A percentile compares a stretch with the other conserved stretches of the same genome.
Conservation (phyloP, 1,284 basidiomycete genomes). For the Trametes versicolor region DNA sequence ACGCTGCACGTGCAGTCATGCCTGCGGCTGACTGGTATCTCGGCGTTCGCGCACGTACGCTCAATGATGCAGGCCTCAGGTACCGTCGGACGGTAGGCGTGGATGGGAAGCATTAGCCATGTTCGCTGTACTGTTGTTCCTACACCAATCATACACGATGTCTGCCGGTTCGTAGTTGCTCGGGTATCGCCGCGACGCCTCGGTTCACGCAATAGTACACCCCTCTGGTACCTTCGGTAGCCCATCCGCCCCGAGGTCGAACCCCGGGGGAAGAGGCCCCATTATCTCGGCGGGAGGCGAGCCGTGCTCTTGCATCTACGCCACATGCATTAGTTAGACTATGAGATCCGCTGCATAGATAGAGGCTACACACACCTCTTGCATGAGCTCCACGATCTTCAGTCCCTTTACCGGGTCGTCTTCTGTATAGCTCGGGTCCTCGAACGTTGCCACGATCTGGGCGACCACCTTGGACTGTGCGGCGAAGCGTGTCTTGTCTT, state of each 20-base stretch:
- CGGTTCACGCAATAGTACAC: slow-evolving; percentile 53
- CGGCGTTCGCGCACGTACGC: too few relatives aligned
- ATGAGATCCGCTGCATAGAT: too few relatives aligned
- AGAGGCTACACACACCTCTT: slow-evolving; percentile 61
- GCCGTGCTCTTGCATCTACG: slow-evolving; percentile 86
- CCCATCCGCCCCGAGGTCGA: slow-evolving; percentile 67
- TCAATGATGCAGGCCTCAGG: neutral
- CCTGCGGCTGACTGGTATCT: neutral
- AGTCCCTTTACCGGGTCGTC: slow-evolving; percentile 62
- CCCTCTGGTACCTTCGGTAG: slow-evolving; percentile 62
- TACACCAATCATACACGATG: slow-evolving; percentile 10
- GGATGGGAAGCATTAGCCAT: slow-evolving; percentile 1
- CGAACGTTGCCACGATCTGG: slow-evolving; percentile 80
- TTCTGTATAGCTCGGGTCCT: slow-evolving; percentile 73
- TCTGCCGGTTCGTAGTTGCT: neutral
- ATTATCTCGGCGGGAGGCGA: slow-evolving; percentile 92
- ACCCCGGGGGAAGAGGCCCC: slow-evolving; percentile 88
- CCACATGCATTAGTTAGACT: neutral
- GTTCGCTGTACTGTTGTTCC: slow-evolving; percentile 1
- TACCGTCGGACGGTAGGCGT: neutral
- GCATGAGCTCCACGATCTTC: slow-evolving; percentile 77
- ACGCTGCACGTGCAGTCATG: neutral
- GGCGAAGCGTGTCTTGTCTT: slow-evolving; percentile 77
- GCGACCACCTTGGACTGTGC: slow-evolving; percentile 73
- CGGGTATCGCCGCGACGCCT: slow-evolving; percentile 7